Evolutionary conservation across 768 basidiomycete genomes (phyloP), one percentile per base, ranked within the genome.

Genomic region (Lepiota brunneoincarnata): DNA sequence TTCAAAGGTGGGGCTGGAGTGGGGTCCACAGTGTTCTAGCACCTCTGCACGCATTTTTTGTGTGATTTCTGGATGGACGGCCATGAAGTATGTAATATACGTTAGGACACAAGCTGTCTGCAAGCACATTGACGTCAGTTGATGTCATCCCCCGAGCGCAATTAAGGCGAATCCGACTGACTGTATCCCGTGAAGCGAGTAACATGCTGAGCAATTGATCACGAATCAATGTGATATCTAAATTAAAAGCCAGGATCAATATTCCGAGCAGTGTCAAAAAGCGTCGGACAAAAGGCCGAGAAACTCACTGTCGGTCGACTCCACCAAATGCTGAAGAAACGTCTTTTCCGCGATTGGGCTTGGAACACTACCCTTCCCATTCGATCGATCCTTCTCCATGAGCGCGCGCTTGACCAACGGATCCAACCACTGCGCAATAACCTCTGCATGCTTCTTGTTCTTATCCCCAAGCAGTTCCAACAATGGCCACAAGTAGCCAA

Each of bases 151-250:
- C 34, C 3, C 40, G 50, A 37, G 41, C 17, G 31, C 4, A 51
- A 31, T 31, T 31, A 31, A 38, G 9, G 10, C n/a, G 40, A 24
- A 24, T 31, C 20, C 10, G 38, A 72, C 80, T 43, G 39, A 87
- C 87, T 34, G 91, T 91, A 69, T 93, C 91, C 51, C 91, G 71
- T 20, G 87, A 79, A 4, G 91, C 91, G 10, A 92, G 72, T 2
- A 93, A 71, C 66, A 91, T 82, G 62, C 82, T 92, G 44, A 92
- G 74, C 11, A 92, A 67, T 58, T 93, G 87, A 68, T 92, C 88
- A 18, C 87, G 82, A 51, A 93, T 87, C 39, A 83, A 65, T 6
- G 79, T 72, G 10, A 70, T 69, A 63, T 91, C 89, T 91, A 31
- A 31, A 10, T 31, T 31, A 60, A 48, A 47, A 23, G 23, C 11